Evolutionary conservation across 2,329 filamentous ascomycete genomes (phyloP).

Genomic region (Diaporthe aspalathi): DNA sequence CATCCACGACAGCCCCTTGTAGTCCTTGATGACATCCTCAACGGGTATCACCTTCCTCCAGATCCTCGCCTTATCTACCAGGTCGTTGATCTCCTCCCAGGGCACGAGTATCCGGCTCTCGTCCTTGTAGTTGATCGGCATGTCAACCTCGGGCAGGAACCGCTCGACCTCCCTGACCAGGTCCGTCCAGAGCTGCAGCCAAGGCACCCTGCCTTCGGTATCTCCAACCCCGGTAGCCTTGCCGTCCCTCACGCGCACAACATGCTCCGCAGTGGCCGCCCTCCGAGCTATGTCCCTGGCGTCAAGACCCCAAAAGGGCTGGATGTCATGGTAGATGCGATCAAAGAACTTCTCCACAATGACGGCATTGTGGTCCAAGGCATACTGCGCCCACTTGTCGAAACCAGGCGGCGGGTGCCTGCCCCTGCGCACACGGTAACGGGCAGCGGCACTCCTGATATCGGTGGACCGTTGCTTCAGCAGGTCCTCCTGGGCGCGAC

Average conservation of each 20-base stretch:
- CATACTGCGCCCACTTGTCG: slow-evolving; percentile 60
- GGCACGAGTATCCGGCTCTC: slow-evolving; percentile 72
- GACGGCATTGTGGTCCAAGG: slow-evolving; percentile 54
- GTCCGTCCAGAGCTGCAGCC: slow-evolving; percentile 60
- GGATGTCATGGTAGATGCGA: slow-evolving; percentile 63
- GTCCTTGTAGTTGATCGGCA: slow-evolving; percentile 74
- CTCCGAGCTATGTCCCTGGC: slow-evolving; percentile 48
- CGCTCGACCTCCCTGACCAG: slow-evolving; percentile 64
- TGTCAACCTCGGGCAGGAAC: slow-evolving; percentile 72
- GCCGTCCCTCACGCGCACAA: slow-evolving; percentile 62
- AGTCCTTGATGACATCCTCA: slow-evolving; percentile 56
- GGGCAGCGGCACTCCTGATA: slow-evolving; percentile 57
- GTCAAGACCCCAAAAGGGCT: slow-evolving; percentile 66
- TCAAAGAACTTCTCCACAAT: slow-evolving; percentile 63
- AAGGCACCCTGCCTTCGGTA: slow-evolving; percentile 54
- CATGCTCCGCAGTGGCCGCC: slow-evolving; percentile 57
- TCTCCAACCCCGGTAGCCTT: slow-evolving; percentile 54
- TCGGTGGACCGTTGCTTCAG: slow-evolving; percentile 55
- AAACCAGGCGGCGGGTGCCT: slow-evolving; percentile 63
- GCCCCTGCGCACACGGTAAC: slow-evolving; percentile 59
- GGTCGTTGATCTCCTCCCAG: slow-evolving; percentile 64
- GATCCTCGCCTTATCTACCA: slow-evolving; percentile 60
- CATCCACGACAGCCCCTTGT: slow-evolving; percentile 54
- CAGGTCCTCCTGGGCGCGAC: slow-evolving; percentile 52
- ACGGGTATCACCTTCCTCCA: slow-evolving; percentile 56